Conservation (phyloP, 2,329 filamentous ascomycete genomes). For the Thermoascus crustaceus region DNA sequence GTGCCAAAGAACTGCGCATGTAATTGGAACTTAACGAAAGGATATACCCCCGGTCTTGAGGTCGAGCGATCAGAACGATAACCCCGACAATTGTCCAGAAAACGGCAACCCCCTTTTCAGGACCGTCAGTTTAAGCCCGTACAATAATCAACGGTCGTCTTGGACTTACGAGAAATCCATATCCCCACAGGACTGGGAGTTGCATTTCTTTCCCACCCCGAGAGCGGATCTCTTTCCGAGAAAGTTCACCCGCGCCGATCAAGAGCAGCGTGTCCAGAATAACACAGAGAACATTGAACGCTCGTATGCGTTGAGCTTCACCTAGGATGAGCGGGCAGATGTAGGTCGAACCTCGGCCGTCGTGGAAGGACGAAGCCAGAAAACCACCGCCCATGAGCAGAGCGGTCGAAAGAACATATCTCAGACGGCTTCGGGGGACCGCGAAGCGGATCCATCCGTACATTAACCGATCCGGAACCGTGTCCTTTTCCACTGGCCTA, state of each 20-base stretch:
- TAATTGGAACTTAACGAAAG: constrained; percentile 28
- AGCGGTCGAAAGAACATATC: constrained; percentile 31
- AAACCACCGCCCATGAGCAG: constrained; percentile 33
- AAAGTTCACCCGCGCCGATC: constrained; percentile 24
- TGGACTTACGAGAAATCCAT: constrained; percentile 22
- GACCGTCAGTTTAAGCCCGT: constrained; percentile 4
- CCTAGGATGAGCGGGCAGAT: constrained; percentile 39
- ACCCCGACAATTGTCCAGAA: constrained; percentile 28
- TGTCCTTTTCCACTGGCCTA: constrained; percentile 14
- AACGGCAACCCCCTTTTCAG: constrained; percentile 25
- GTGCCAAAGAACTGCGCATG: constrained; percentile 31
- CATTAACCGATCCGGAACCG: constrained; percentile 10
- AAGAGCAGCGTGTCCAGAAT: constrained; percentile 37
- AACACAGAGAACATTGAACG: constrained; percentile 29
- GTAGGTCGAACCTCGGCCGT: constrained; percentile 37
- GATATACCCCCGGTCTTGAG: constrained; percentile 32
- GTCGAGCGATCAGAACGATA: constrained; percentile 27
- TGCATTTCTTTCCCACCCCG: constrained; percentile 18
- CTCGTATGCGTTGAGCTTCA: constrained; percentile 25
- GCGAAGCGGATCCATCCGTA: constrained; percentile 23
- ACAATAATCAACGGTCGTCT: not conserved
- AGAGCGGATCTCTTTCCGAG: constrained; percentile 12
- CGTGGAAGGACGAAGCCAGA: constrained; percentile 25
- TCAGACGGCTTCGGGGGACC: constrained; percentile 25
- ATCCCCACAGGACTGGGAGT: constrained; percentile 20